These are phyloP conservation scores for Mucor racemosus DNA, from an alignment of 371 early-diverging fungal species.

Conservation along the genomic window DNA sequence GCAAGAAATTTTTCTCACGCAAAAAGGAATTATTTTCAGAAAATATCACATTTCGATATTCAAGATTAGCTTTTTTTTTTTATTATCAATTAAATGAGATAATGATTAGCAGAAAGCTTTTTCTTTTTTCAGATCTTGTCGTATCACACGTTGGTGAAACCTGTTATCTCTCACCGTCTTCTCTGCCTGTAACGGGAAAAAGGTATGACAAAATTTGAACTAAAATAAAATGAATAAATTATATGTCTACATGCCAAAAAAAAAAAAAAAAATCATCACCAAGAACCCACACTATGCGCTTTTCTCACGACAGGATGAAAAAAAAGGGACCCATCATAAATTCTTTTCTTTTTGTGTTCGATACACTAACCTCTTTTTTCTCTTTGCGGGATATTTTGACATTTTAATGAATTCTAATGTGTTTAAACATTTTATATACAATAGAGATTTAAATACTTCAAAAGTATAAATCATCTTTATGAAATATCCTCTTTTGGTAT, in stretches of 20 bases:
- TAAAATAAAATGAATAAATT: constrained; percentile 1
- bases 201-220: constrained; percentile 1
- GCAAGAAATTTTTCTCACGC: neutral
- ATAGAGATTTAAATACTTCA: neutral
- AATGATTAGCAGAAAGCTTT: neutral
- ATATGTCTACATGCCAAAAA: neutral
- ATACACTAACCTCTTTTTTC: neutral
- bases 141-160: constrained; percentile 5
- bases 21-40: constrained; percentile 2
- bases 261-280: neutral
- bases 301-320: constrained; percentile 4
- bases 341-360: neutral
- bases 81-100: neutral
- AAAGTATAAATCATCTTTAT: constrained; percentile 1
- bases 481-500: neutral
- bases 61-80: constrained; percentile 1
- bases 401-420: neutral
- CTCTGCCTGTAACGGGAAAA: neutral
- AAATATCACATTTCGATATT: neutral
- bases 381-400: neutral
- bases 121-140: neutral
- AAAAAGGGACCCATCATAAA: neutral
- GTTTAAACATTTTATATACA: neutral
- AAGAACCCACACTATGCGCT: constrained; percentile 3
- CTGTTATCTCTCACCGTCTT: constrained; percentile 3